A percentile compares a stretch with the other conserved stretches of the same genome.
Conservation (phyloP, 2,329 filamentous ascomycete genomes). For the Thielaviopsis cerberus region DNA sequence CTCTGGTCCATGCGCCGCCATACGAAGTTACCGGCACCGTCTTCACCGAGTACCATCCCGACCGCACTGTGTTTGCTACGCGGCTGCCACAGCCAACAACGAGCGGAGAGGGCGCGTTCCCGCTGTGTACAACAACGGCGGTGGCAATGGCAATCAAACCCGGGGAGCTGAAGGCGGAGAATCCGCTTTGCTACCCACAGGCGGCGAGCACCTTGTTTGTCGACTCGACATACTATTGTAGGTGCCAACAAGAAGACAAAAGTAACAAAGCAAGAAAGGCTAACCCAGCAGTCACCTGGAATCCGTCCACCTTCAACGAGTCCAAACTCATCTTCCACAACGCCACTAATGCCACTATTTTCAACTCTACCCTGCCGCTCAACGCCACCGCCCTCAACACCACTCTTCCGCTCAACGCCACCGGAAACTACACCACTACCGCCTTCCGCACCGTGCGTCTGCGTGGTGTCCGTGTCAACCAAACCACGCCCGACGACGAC, state of each 20-base stretch:
- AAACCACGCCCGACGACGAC: slow-evolving; percentile 22
- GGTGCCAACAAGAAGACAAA: too few relatives aligned
- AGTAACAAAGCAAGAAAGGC: slow-evolving; percentile 14
- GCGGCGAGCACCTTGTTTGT: slow-evolving; percentile 25
- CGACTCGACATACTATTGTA: slow-evolving; percentile 34
- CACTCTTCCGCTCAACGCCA: background rate
- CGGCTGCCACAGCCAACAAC: slow-evolving; percentile 27
- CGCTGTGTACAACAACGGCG: slow-evolving; percentile 25
- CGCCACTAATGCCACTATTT: slow-evolving; percentile 12
- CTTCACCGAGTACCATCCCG: slow-evolving; percentile 21
- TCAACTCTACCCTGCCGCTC: background rate
- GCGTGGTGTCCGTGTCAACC: slow-evolving; percentile 23
- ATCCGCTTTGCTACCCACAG: slow-evolving; percentile 33
- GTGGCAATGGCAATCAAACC: slow-evolving; percentile 25
- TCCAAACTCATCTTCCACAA: slow-evolving; percentile 20
- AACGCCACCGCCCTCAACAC: background rate
- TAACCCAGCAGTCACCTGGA: slow-evolving; percentile 34
- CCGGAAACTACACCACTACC: background rate
- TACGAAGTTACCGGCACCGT: slow-evolving; percentile 29
- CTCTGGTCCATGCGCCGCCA: slow-evolving; percentile 22
- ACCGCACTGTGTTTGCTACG: slow-evolving; percentile 24
- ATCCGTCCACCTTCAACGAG: slow-evolving; percentile 30
- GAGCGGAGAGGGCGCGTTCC: slow-evolving; percentile 28
- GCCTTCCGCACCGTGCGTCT: slow-evolving; percentile 12
- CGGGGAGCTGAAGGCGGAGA: background rate